A percentile compares a stretch with the other conserved stretches of the same genome.
Evolutionary conservation across 2,329 filamentous ascomycete species (phyloP).

Genomic region (Fusarium agapanthi): DNA sequence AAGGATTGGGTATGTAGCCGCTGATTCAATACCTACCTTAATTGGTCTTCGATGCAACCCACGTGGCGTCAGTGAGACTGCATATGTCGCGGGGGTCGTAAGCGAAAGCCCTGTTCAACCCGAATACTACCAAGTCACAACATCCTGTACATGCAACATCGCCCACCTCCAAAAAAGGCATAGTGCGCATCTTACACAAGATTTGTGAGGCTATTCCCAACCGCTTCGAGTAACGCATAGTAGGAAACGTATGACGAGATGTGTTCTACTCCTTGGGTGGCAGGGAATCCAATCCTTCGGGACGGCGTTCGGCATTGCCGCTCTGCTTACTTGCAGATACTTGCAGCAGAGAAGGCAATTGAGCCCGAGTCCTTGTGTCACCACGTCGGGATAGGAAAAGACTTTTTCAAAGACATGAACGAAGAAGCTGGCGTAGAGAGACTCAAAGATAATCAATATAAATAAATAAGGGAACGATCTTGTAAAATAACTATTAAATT

Average conservation of each 20-base stretch:
- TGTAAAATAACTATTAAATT: background rate
- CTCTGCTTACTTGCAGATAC: background rate
- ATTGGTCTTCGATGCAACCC: background rate
- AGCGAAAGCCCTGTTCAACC: background rate
- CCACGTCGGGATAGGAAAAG: background rate
- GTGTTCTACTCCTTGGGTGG: background rate
- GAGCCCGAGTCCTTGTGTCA: background rate
- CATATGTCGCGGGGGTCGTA: background rate
- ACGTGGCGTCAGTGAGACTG: background rate
- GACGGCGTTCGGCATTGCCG: background rate
- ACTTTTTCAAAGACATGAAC: background rate
- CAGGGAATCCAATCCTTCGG: background rate
- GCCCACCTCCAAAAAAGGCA: background rate
- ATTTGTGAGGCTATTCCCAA: background rate
- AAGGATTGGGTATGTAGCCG: background rate
- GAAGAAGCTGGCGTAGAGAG: accelerated
- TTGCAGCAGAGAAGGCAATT: background rate
- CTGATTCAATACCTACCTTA: background rate
- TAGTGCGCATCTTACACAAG: background rate
- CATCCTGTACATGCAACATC: background rate
- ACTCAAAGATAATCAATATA: background rate
- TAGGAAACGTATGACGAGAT: background rate
- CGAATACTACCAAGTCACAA: background rate
- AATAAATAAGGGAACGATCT: background rate
- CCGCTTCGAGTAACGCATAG: background rate